Conservation (phyloP, 176 grass and related monocot species). For the Cenchrus purpureus region DNA sequence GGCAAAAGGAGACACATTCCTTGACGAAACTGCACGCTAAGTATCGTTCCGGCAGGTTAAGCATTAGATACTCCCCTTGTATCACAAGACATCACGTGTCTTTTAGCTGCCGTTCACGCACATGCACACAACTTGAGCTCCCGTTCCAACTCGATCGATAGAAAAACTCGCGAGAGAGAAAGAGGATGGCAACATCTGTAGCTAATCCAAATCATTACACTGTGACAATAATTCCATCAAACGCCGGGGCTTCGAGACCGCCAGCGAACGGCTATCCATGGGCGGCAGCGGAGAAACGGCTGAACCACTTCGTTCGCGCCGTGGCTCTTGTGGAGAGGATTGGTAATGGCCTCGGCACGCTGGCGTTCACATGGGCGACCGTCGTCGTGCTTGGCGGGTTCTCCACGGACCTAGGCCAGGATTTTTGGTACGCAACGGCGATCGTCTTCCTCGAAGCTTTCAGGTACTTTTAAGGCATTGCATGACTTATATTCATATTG, state of each 20-base stretch:
- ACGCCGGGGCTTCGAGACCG: background rate
- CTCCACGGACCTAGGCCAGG: background rate
- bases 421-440: background rate
- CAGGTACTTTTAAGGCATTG: background rate
- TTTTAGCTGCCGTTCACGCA: too few species aligned
- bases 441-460: slow-evolving; percentile 13
- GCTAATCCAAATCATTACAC: background rate
- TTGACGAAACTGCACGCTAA: too few species aligned
- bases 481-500: too few species aligned
- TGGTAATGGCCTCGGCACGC: background rate
- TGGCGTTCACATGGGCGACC: slow-evolving; percentile 8
- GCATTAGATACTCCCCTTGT: too few species aligned
- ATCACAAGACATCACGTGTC: too few species aligned
- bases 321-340: background rate
- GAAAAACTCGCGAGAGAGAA: background rate
- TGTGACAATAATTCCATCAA: background rate
- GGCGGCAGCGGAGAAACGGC: background rate
- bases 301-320: background rate
- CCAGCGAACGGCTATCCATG: background rate
- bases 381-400: slow-evolving; percentile 7
- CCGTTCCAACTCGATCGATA: too few species aligned
- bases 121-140: too few species aligned
- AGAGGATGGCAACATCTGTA: background rate
- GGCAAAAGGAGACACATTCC: too few species aligned
- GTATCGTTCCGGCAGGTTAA: too few species aligned